Evolutionary conservation across 75 land plant species (phyloP).

Genomic region (Pinus albicaulis): DNA sequence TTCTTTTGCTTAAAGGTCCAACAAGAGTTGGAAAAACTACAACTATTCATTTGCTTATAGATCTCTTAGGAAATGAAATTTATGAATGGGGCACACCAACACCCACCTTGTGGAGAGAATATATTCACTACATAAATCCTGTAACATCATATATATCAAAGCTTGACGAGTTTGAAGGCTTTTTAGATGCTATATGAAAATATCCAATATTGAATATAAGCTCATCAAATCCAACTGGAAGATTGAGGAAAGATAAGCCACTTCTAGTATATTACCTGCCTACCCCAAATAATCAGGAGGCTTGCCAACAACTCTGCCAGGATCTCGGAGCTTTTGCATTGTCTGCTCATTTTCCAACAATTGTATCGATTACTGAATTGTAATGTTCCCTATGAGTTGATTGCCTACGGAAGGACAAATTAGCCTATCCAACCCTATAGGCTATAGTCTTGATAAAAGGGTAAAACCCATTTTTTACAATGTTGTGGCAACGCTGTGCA

Average conservation of each 20-base stretch:
- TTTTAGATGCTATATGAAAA: slow-evolving; percentile 69
- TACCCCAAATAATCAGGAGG: slow-evolving; percentile 42
- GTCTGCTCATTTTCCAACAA: slow-evolving; percentile 62
- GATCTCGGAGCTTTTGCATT: slow-evolving; percentile 52
- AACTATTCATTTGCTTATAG: slow-evolving; percentile 54
- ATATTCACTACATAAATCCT: slow-evolving; percentile 56
- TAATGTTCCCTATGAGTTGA: too few relatives aligned
- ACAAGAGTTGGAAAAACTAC: slow-evolving; percentile 91
- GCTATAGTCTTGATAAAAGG: too few relatives aligned
- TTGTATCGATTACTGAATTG: too few relatives aligned
- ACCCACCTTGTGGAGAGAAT: slow-evolving; percentile 93
- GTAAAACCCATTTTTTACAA: too few relatives aligned
- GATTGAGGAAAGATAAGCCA: slow-evolving; percentile 27
- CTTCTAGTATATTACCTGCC: slow-evolving; percentile 91
- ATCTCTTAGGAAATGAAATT: slow-evolving; percentile 46
- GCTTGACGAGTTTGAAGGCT: slow-evolving; percentile 83
- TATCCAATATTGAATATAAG: slow-evolving; percentile 37
- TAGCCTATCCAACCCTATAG: too few relatives aligned
- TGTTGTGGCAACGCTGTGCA: too few relatives aligned
- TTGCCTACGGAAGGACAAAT: too few relatives aligned
- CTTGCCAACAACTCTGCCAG: slow-evolving; percentile 39
- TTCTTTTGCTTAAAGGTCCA: slow-evolving; percentile 78
- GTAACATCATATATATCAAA: slow-evolving; percentile 78
- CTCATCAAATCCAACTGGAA: slow-evolving; percentile 11
- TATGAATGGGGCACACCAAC: slow-evolving; percentile 93